Base-by-base conservation (phyloP, 1,284 basidiomycete genomes). In the Sporisorium iseilematis-ciliati region DNA sequence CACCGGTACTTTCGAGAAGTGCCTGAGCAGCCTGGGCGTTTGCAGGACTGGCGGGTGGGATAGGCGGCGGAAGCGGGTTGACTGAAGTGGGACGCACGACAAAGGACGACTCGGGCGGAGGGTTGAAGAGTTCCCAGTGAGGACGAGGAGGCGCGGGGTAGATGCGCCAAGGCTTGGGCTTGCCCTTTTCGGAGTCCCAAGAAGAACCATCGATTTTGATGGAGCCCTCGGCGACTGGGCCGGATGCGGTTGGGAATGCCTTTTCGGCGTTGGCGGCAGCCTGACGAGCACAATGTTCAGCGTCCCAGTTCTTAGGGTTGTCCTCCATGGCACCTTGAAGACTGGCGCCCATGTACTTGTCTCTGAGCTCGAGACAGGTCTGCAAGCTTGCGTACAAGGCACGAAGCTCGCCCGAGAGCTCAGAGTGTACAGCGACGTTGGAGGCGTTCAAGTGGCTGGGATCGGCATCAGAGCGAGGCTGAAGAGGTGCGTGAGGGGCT, bases 301-400 rank as follows among this genome's bases (percentile, higher is more conserved):
- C 84, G 51, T 85, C 84, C 84, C 84, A 85, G 41, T 85, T 84
- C 69, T 84, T 85, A 1, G 84, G 84, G 52, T 85, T 84, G 63
- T 84, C 84, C 45, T 82, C 78, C 52, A 79, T 70, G 35, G 65
- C 48, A n/a, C 66, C 74, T 59, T 85, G 84, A n/a, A 80, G 71
- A 45, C 75, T 79, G 56, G 65, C 73, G 25, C 57, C 58, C 81
- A 85, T 85, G 73, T 84, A 85, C 68, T 82, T 82, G 58, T 84
- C 81, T n/a, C 84, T 66, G 21, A 85, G 79, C 49, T 71, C 53
- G 25, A 84, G 67, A 57, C 84, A 85, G 23, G 66, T 68, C 51
- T 82, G 84, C 46, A 85, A 57, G 56, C 73, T 79, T 7, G 58
- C 51, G 67, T 83, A 84, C 8, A 85, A 65, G 18, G 74, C 61